Conservation (phyloP, 495 filamentous ascomycete genomes). For the Penicillium bovifimosum region DNA sequence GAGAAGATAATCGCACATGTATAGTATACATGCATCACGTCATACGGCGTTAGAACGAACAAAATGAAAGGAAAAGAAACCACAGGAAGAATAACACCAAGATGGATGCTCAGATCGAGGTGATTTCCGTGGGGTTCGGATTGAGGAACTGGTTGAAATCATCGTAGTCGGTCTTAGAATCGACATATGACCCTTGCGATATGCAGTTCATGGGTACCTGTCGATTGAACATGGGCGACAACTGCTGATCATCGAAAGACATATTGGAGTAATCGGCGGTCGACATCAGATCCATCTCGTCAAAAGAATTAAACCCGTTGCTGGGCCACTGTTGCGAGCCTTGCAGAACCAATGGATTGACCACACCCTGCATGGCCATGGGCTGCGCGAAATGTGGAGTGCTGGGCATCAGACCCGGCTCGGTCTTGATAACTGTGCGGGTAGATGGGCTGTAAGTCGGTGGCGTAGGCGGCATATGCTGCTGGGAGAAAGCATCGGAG, state of each 20-base stretch:
- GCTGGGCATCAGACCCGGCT: constrained; percentile 19
- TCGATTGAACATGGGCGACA: constrained; percentile 39
- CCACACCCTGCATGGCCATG: constrained; percentile 34
- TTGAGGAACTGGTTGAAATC: constrained; percentile 44
- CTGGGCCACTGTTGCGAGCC: constrained; percentile 29
- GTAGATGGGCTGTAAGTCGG: constrained; percentile 33
- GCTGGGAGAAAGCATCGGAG: constrained; percentile 32
- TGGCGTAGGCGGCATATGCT: constrained; percentile 33
- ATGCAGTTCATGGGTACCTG: constrained; percentile 38
- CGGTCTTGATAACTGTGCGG: constrained; percentile 29
- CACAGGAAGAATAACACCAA: background rate
- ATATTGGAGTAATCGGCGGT: constrained; percentile 31
- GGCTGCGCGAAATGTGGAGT: constrained; percentile 16
- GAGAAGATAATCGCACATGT: constrained; percentile 21
- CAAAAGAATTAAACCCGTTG: constrained; percentile 30
- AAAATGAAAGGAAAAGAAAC: constrained; percentile 1
- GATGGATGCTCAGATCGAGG: constrained; percentile 27
- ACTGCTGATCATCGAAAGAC: constrained; percentile 33
- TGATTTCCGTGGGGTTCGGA: constrained; percentile 40
- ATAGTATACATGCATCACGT: constrained; percentile 38
- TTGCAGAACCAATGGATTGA: constrained; percentile 38
- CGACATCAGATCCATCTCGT: constrained; percentile 41
- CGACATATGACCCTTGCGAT: constrained; percentile 23
- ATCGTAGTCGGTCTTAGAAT: constrained; percentile 34
- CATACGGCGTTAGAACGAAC: constrained; percentile 26